phyloP scores from a whole-genome alignment of 257 asterid genomes.

The Nicotiana otophora region DNA sequence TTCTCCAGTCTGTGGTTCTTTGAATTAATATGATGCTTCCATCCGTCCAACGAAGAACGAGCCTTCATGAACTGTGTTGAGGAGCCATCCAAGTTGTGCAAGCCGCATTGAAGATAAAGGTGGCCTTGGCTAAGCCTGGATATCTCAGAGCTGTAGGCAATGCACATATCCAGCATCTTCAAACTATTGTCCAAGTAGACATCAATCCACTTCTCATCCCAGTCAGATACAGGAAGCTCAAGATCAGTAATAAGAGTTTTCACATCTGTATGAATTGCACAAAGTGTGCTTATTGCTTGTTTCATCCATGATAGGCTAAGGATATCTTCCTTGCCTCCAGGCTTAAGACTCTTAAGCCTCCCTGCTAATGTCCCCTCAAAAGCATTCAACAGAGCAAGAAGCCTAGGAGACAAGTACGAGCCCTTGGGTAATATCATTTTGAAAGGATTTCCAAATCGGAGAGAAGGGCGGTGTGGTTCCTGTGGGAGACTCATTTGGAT shows the following conservation, averaged over 20 bases:
- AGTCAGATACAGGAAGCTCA: constrained; percentile 65
- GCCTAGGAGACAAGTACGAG: constrained; percentile 53
- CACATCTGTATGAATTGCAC: constrained; percentile 60
- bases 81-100: constrained; percentile 38
- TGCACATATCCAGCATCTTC: constrained; percentile 72
- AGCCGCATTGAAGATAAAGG: constrained; percentile 54
- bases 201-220: constrained; percentile 91
- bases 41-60: constrained; percentile 58
- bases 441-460: constrained; percentile 79
- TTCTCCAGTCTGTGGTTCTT: constrained; percentile 61
- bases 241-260: constrained; percentile 62
- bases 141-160: constrained; percentile 72
- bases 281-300: constrained; percentile 51
- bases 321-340: constrained; percentile 50
- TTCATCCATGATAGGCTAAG: constrained; percentile 71
- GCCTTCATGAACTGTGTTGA: constrained; percentile 52
- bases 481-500: constrained; percentile 62
- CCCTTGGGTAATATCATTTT: constrained; percentile 61
- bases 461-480: constrained; percentile 54
- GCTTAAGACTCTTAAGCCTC: constrained; percentile 56
- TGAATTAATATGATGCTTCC: constrained; percentile 55
- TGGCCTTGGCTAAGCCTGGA: constrained; percentile 72
- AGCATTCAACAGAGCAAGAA: constrained; percentile 46
- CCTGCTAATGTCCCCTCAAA: constrained; percentile 64
- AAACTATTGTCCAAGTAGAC: constrained; percentile 70